These are phyloP conservation scores for Penicillium vulpinum DNA, from an alignment of 2,329 filamentous ascomycete genomes.

Conservation along the genomic window DNA sequence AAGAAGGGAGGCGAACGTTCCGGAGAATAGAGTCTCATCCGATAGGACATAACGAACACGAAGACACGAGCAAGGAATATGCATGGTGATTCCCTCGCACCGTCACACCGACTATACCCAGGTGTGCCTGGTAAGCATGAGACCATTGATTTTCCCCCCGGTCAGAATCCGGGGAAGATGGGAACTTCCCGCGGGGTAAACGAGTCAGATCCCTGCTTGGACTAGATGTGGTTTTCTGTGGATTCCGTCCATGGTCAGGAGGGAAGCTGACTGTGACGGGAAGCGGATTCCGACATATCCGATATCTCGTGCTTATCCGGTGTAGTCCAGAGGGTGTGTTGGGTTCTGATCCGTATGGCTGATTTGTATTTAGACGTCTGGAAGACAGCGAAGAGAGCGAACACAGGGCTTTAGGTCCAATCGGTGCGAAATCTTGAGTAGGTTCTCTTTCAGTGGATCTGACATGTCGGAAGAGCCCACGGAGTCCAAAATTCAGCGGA, in stretches of 20 bases:
- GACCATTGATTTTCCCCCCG: background rate
- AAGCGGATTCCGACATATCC: constrained; percentile 16
- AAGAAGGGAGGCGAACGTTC: background rate
- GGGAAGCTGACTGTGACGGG: background rate
- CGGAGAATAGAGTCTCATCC: background rate
- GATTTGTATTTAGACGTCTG: background rate
- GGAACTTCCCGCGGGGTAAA: constrained; percentile 1
- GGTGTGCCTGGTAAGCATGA: background rate
- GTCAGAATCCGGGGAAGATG: constrained; percentile 5
- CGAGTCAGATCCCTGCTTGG: background rate
- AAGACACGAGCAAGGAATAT: background rate
- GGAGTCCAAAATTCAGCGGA: background rate
- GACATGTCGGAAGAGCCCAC: background rate
- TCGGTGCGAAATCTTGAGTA: background rate
- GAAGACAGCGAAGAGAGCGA: background rate
- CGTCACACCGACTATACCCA: background rate
- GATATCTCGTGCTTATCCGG: background rate
- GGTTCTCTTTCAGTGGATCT: background rate
- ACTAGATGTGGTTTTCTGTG: background rate
- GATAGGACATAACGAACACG: background rate
- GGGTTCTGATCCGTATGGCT: background rate
- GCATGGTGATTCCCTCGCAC: background rate
- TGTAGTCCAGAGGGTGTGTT: background rate
- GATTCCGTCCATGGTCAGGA: background rate
- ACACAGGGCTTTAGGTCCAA: background rate